These are phyloP conservation scores for Phyllosticta capitalensis DNA, from an alignment of 2,329 filamentous ascomycete species.

Conservation along the genomic window DNA sequence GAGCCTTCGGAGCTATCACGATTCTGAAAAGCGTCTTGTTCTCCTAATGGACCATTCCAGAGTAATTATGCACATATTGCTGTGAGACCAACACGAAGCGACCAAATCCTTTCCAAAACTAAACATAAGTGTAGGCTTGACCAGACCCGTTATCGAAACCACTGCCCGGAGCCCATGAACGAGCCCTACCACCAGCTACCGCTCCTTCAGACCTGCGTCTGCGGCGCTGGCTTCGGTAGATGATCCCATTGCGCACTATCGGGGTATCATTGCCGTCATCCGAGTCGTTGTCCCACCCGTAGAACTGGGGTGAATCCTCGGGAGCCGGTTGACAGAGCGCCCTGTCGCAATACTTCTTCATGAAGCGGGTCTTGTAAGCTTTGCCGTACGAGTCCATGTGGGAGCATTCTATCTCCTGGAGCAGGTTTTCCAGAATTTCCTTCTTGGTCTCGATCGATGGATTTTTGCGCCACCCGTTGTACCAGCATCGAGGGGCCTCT, in stretches of 20 bases:
- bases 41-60: conserved; percentile 4
- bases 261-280: no score
- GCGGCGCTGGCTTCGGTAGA: no score
- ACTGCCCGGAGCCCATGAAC: no score
- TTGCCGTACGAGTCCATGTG: background rate
- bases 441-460: background rate
- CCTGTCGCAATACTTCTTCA: background rate
- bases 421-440: background rate
- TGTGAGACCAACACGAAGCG: background rate
- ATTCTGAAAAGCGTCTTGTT: conserved; percentile 52
- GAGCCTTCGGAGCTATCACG: conserved; percentile 48
- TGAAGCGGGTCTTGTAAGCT: background rate
- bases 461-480: background rate
- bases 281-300: no score
- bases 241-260: no score
- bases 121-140: background rate
- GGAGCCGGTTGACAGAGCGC: no score
- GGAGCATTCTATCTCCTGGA: background rate
- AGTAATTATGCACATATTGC: background rate
- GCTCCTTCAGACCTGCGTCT: no score
- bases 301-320: no score
- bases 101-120: background rate
- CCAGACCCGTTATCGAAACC: background rate
- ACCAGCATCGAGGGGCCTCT: background rate
- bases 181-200: no score